phyloP scores from a whole-genome alignment of 805 yeast genomes.

The Metschnikowia kunwiensis region DNA sequence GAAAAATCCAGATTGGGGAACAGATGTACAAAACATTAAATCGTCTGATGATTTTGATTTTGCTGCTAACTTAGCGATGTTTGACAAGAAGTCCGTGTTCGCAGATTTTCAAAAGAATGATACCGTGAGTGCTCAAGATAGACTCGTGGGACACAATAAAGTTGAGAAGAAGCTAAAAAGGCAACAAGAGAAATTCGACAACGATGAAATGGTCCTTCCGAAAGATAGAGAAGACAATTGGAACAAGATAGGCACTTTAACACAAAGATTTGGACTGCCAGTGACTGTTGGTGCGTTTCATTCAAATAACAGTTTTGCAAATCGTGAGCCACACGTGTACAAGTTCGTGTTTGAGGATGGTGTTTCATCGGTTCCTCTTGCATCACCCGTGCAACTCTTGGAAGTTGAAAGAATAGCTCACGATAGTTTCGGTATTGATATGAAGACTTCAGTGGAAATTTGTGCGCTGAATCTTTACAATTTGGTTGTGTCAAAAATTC shows the following conservation, averaged over 20 bases:
- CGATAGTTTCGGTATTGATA: constrained; percentile 49
- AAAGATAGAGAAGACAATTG: constrained; percentile 45
- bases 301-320: constrained; percentile 1
- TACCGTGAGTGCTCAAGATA: constrained; percentile 51
- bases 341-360: constrained; percentile 14
- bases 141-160: constrained; percentile 77
- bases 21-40: constrained; percentile 46
- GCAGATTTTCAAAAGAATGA: constrained; percentile 71
- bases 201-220: constrained; percentile 71
- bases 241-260: constrained; percentile 42
- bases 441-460: constrained; percentile 54
- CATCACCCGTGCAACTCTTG: constrained; percentile 74
- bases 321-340: constrained; percentile 11
- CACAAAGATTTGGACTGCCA: constrained; percentile 18
- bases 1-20: constrained; percentile 44
- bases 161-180: constrained; percentile 39
- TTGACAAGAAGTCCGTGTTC: constrained; percentile 77
- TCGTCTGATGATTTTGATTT: constrained; percentile 73
- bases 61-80: constrained; percentile 72
- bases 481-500: constrained; percentile 49
- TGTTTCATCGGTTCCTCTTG: constrained; percentile 45
- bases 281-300: constrained; percentile 4
- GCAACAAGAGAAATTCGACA: constrained; percentile 52
- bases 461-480: constrained; percentile 65
- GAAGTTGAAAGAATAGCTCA: constrained; percentile 65